Base-by-base conservation (phyloP, 495 filamentous ascomycete genomes). In the Aspergillus panamensis region DNA sequence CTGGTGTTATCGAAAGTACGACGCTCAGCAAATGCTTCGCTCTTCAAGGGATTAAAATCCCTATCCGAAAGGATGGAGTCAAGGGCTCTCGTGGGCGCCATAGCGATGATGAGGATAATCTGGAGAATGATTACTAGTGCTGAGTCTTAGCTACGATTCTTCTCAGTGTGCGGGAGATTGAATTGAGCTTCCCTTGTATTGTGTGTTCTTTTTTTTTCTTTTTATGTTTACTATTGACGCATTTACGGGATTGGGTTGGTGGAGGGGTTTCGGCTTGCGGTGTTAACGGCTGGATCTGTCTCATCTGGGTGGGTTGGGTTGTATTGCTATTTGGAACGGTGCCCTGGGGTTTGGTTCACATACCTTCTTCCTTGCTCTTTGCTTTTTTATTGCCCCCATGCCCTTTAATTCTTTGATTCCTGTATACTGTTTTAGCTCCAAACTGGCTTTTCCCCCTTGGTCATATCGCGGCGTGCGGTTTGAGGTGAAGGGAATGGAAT, bases 1-100 rank as follows among this genome's bases (percentile, higher is more conserved):
- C 94, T 0, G 94, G 94, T 57, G 94, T 98, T 1, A 95, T 96
- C 61, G 93, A 97, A 68, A 93, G 88, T 69, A 98, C 94, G 2
- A 71, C 82, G n/a, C 74, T 98, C 17, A 96, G 92, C 79, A 96
- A 95, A 69, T 88, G 84, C 64, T 98, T 98, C 73, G 94, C 94
- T 10, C 80, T 84, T 8, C 94, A 98, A 64, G 94, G 94, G n/a
- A 93, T 96, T 72, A 96, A 96, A 73, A 96, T 96, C 16, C 92
- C 92, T 0, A 96, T 96, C 43, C 78, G 92, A 8, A 96, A 96
- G 73, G 92, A 96, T 62, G 87, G 87, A 3, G 77, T 83, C 14
- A 84, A 87, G 58, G 79, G 80, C 2, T 68, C 79, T 12, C 82
- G 78, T 50, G 82, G 85, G 48, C 77, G 82, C 44, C 78, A 80